A percentile compares a stretch with the other conserved stretches of the same genome.
phyloP scores from a whole-genome alignment of 1,139 yeast species.

The Saccharomyces hybrid region DNA sequence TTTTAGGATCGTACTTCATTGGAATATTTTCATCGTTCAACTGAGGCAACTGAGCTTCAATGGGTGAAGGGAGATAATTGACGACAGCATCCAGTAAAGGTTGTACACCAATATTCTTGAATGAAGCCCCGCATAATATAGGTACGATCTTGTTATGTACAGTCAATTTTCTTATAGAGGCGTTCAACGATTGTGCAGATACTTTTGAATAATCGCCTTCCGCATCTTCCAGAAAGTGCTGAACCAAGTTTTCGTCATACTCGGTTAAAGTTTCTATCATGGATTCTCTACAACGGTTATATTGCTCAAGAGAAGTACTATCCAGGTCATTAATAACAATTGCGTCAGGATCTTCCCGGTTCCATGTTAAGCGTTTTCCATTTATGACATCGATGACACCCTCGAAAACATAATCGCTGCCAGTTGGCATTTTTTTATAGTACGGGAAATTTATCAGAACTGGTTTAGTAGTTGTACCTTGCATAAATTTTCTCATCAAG shows the following conservation, averaged over 20 bases:
- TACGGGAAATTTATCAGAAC: conserved; percentile 73
- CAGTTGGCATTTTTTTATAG: conserved; percentile 39
- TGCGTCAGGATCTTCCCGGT: conserved; percentile 35
- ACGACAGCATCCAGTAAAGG: conserved; percentile 81
- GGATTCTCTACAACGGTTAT: conserved; percentile 57
- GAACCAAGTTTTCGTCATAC: conserved; percentile 66
- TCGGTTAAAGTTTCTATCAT: conserved; percentile 80
- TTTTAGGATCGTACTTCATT: conserved; percentile 35
- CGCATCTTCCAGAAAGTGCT: conserved; percentile 62
- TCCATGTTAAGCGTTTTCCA: conserved; percentile 61
- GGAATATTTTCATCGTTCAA: conserved; percentile 36
- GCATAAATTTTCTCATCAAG: conserved; percentile 55
- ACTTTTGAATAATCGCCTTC: conserved; percentile 55
- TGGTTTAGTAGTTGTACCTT: conserved; percentile 48
- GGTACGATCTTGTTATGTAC: conserved; percentile 57
- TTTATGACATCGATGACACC: conserved; percentile 84
- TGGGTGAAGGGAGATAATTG: conserved; percentile 74
- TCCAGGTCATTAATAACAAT: conserved; percentile 27
- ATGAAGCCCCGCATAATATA: conserved; percentile 87
- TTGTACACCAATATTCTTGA: conserved; percentile 88
- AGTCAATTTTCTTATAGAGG: conserved; percentile 59
- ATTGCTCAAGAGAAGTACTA: conserved; percentile 41
- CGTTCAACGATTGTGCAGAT: conserved; percentile 43
- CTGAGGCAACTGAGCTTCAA: conserved; percentile 54
- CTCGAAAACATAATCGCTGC: conserved; percentile 41